Base-by-base conservation (phyloP, 768 basidiomycete genomes). In the Lentinula aciculospora region DNA sequence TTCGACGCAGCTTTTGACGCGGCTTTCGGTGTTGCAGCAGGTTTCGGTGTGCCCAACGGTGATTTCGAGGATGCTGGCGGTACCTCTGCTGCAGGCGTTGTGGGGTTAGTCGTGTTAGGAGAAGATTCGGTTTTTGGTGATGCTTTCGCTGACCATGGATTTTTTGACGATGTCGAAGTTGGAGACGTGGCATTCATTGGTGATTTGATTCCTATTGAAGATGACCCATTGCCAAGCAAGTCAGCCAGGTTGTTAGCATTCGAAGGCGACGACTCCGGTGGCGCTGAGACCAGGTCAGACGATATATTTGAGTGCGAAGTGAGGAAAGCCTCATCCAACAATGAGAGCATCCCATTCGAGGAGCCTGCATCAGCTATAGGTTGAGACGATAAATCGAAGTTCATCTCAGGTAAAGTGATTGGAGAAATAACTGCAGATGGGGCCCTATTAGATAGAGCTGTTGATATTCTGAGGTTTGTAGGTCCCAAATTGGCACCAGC, bases 371-470 rank as follows among this genome's bases (percentile, higher is more conserved):
- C 50, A 25, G 19, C 32, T 2, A 36, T 36, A 34, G 50, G 31
- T 31, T 49, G 47, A 6, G 47, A 21, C 7, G 50, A 12, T 19
- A 19, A 19, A 37, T 34, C 32, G 1, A 53, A 12, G 50, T 34
- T 34, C 31, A 53, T 34, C 36, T 53, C 50, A 36, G 50, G 50
- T 36, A 53, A 37, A 53, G 5, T 42, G 36, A 54, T 54, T 17
- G 54, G 54, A 4, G 54, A 56, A 44, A 56, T 56, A 10, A 56
- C 54, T 10, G 54, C 44, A 45, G 54, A 56, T 3, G 42, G 40
- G 6, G 54, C 39, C 23, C 54, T 42, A 36, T 56, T 42, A 25
- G 54, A 56, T 28, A 56, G 36, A 19, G 40, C 28, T 34, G 54
- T 56, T n/a, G 40, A 39, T 2, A 56, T 46, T 34, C 54, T 42